Conservation (phyloP, 78 protist species). For the Dictyostelium capitatum region DNA sequence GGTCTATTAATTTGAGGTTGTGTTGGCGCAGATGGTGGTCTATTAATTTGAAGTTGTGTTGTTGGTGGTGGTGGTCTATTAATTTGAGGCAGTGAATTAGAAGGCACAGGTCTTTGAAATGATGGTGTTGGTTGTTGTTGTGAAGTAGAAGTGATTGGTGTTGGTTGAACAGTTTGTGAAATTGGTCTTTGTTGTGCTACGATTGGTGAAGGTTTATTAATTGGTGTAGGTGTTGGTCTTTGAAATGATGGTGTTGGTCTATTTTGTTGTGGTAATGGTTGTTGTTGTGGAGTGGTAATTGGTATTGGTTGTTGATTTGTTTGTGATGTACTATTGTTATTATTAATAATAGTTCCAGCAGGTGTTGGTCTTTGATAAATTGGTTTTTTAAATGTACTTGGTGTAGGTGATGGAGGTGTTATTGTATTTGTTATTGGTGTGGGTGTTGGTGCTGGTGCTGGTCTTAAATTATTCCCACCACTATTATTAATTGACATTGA, state of each 20-base stretch:
- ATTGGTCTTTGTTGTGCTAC: background rate
- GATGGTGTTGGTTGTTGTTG: background rate
- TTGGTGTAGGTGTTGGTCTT: background rate
- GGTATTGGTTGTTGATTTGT: background rate
- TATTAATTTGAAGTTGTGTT: background rate
- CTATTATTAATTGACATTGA: background rate
- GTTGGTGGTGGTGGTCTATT: background rate
- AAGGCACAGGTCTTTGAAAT: background rate
- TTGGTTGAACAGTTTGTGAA: background rate
- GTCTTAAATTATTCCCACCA: background rate
- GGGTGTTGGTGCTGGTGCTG: background rate
- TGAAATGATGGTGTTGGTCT: background rate
- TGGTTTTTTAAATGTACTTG: background rate
- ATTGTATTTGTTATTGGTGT: background rate
- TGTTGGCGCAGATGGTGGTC: background rate
- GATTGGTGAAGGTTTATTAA: constrained; percentile 7
- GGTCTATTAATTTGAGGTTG: background rate
- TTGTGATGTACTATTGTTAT: too few species aligned
- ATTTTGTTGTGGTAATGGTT: background rate
- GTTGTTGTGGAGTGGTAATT: background rate
- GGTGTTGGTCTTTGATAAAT: background rate
- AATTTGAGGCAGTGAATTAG: background rate
- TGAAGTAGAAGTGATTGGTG: too few species aligned
- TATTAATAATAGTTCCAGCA: background rate
- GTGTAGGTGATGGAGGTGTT: background rate